A percentile compares a stretch with the other conserved stretches of the same genome.
phyloP scores from a whole-genome alignment of 1,284 basidiomycete genomes.

The Trichosporon sp. region DNA sequence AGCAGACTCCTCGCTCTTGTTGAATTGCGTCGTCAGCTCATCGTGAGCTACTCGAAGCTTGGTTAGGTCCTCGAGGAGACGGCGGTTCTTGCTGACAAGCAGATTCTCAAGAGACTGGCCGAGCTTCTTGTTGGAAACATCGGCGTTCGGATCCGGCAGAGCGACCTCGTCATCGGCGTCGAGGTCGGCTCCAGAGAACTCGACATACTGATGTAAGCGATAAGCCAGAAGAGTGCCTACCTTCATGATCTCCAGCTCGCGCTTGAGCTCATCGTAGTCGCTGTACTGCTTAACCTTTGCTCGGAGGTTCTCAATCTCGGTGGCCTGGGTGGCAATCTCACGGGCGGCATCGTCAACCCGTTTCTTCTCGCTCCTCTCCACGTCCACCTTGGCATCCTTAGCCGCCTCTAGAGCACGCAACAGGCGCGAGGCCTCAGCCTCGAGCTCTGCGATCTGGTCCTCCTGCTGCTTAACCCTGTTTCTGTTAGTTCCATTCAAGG shows the following conservation, averaged over 20 bases:
- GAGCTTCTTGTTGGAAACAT: constrained; percentile 71
- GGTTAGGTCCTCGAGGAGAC: constrained; percentile 90
- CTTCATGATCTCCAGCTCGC: constrained; percentile 96
- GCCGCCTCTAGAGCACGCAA: constrained; percentile 70
- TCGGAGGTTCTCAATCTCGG: constrained; percentile 70
- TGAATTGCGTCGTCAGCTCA: constrained; percentile 72
- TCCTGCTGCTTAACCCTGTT: constrained; percentile 71
- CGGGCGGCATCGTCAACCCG: constrained; percentile 66
- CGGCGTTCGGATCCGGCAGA: constrained; percentile 82
- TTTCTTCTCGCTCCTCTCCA: constrained; percentile 62
- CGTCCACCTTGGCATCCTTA: constrained; percentile 64
- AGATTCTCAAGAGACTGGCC: constrained; percentile 85
- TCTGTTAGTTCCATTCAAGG: not conserved
- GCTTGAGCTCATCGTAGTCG: constrained; percentile 94
- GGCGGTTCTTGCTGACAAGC: constrained; percentile 89
- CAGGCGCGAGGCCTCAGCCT: constrained; percentile 71
- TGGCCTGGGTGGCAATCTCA: constrained; percentile 64
- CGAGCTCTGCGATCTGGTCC: constrained; percentile 69
- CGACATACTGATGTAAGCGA: constrained; percentile 71
- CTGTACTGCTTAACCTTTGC: constrained; percentile 69
- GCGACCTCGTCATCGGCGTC: constrained; percentile 64
- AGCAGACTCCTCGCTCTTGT: constrained; percentile 65
- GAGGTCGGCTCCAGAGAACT: constrained; percentile 82
- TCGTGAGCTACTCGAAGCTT: constrained; percentile 80
- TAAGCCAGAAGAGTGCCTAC: constrained; percentile 56